Base-by-base conservation (phyloP, 2,329 filamentous ascomycete species). In the Fusarium penzigii region DNA sequence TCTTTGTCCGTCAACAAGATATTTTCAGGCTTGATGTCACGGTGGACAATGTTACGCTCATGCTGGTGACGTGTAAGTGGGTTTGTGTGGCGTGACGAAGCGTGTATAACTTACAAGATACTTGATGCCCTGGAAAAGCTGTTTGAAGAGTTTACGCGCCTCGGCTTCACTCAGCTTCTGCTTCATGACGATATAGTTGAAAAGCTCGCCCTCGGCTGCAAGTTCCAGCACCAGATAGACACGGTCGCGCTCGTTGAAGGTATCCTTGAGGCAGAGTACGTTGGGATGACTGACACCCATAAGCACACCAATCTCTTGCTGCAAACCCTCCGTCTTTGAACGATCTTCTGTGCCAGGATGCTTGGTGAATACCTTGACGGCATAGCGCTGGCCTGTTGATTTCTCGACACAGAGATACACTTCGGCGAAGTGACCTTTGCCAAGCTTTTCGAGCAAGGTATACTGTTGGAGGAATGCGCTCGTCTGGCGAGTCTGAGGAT, bases 281-380 rank as follows among this genome's bases (percentile, higher is more conserved):
- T 95, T 94, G 5, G 92, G 90, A 70, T 99, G 94, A 68, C 89
- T 96, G 55, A 99, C 91, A n/a, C 92, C 86, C 92, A 96, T 97
- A 55, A 99, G 76, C 14, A 99, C 90, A 17, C 90, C 93, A 68
- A 99, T 96, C 70, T 99, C 95, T 70, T 97, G 92, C 68, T 97
- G 91, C 42, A 97, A 74, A 3, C 90, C 88, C 53, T 96, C 91
- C 6, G 87, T 86, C 71, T 92, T 93, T 16, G 90, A 88, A 58
- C 84, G 85, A 60, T 97, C 92, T 39, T 92, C 91, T 53, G 87
- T 81, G n/a, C 89, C 89, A 3, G 86, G 80, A 6, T 89, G 86
- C 73, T 91, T 94, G 64, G 91, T 92, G 68, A 99, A 97, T 53
- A 94, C 87, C 77, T 99, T 99, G 66, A 96, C 94, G 4, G 94